A percentile compares a stretch with the other conserved stretches of the same genome.
These are phyloP conservation scores for Diaporthe vaccinii DNA, from an alignment of 2,329 filamentous ascomycete genomes.

Conservation along the genomic window DNA sequence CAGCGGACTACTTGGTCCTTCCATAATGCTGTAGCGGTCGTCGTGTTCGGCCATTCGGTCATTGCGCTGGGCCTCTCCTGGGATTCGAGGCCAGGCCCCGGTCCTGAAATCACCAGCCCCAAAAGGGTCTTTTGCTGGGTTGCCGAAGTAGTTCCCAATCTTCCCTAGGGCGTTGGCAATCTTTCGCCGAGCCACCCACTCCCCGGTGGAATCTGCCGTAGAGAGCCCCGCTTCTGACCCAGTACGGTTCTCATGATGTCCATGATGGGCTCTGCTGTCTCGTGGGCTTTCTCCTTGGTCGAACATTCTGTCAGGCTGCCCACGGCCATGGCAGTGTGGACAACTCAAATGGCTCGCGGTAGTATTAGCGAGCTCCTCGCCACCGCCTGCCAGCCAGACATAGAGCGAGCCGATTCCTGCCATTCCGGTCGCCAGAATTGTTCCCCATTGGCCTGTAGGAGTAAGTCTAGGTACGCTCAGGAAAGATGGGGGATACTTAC, in stretches of 20 bases:
- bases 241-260: neutral
- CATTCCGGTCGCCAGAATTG: slow-evolving; percentile 69
- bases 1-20: neutral
- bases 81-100: neutral
- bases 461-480: slow-evolving; percentile 37
- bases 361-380: slow-evolving; percentile 26
- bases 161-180: slow-evolving; percentile 11
- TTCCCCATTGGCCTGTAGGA: slow-evolving; percentile 68
- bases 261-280: neutral
- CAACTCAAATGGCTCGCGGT: neutral
- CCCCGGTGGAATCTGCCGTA: neutral
- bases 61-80: neutral
- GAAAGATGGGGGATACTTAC: slow-evolving; percentile 53
- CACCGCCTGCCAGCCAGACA: slow-evolving; percentile 59
- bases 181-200: neutral
- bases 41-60: slow-evolving; percentile 12
- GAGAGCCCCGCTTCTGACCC: neutral
- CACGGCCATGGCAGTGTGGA: neutral
- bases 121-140: slow-evolving; percentile 12
- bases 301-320: neutral
- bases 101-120: slow-evolving; percentile 7
- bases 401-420: slow-evolving; percentile 72
- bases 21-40: neutral
- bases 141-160: slow-evolving; percentile 8
- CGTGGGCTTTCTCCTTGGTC: neutral